Base-by-base conservation (phyloP, 2,329 filamentous ascomycete genomes). In the Fusarium neocosmosporiellum region DNA sequence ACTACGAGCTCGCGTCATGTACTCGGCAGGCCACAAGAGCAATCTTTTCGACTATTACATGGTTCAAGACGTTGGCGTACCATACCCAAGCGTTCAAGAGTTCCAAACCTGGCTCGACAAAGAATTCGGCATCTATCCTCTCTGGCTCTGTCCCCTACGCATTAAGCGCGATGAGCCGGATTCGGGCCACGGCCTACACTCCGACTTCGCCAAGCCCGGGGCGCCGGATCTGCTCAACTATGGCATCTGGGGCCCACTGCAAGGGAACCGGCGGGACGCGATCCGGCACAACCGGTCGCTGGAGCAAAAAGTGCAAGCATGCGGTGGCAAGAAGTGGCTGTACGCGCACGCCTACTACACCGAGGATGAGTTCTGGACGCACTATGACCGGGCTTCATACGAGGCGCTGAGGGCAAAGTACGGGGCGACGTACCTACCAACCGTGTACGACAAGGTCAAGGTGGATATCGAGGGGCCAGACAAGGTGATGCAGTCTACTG, bases 291-390 rank as follows among this genome's bases (percentile, higher is more conserved):
- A 93, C 78, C 86, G 89, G 1, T 84, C 84, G 1, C 83, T 94
- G 1, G 92, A 93, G 80, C 81, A 83, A 10, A 89, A 88, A 63
- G 84, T 93, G 0, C 84, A 85, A 10, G 86, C 88, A 29, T 84
- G 91, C 8, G 85, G 87, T 3, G 92, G 92, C 7, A 90, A 89
- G 83, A 93, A 93, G 80, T 92, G 90, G 84, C 81, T 94, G 1
- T 94, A 94, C 70, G 90, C 91, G 1, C 91, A 93, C 65, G 89
- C 90, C 0, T 93, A 91, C 80, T 92, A 92, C 78, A 88, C 86
- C 4, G 88, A 92, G 77, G 86, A 88, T 0, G 91, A 93, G 71
- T 94, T 94, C 78, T 93, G 91, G 91, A 79, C 83, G 11, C 85
- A 88, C 61, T 93, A 93, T 69, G 88, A 92, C 77, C 83, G 85